These are phyloP conservation scores for Arthrobotrys iridis DNA, from an alignment of 2,329 filamentous ascomycete genomes.

Conservation along the genomic window DNA sequence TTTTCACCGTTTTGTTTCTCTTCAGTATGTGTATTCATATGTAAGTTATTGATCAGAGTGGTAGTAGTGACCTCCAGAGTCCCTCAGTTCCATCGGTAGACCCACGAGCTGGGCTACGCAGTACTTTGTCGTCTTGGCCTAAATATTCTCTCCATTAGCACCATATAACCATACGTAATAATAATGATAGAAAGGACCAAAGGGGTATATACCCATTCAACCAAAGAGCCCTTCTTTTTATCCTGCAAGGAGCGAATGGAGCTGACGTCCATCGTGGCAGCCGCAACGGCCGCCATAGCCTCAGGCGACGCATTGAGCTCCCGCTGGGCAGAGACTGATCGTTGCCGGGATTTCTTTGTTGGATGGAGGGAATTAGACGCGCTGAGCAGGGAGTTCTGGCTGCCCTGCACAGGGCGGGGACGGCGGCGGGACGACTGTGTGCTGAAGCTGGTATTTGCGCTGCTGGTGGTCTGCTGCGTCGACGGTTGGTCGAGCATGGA, in stretches of 20 bases:
- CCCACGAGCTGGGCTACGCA: constrained; percentile 57
- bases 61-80: constrained; percentile 51
- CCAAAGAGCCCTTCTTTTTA: constrained; percentile 48
- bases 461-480: constrained; percentile 46
- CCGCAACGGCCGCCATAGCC: constrained; percentile 46
- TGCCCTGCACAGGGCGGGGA: constrained; percentile 32
- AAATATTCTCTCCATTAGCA: constrained; percentile 29
- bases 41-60: not conserved
- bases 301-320: constrained; percentile 49
- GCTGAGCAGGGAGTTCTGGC: constrained; percentile 43
- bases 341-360: constrained; percentile 40
- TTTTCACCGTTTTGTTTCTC: not conserved
- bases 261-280: constrained; percentile 53
- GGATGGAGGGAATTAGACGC: constrained; percentile 47
- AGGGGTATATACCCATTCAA: constrained; percentile 49
- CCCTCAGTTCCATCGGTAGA: constrained; percentile 56
- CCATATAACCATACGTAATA: not conserved
- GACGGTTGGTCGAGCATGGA: constrained; percentile 48
- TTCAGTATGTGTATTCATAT: not conserved
- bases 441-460: constrained; percentile 34
- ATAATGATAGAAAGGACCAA: not conserved
- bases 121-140: constrained; percentile 59
- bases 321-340: constrained; percentile 46
- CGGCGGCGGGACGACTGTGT: constrained; percentile 46
- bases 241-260: constrained; percentile 50